Conservation (phyloP, 1,139 yeast species). For the Hyphopichia khmerensis region DNA sequence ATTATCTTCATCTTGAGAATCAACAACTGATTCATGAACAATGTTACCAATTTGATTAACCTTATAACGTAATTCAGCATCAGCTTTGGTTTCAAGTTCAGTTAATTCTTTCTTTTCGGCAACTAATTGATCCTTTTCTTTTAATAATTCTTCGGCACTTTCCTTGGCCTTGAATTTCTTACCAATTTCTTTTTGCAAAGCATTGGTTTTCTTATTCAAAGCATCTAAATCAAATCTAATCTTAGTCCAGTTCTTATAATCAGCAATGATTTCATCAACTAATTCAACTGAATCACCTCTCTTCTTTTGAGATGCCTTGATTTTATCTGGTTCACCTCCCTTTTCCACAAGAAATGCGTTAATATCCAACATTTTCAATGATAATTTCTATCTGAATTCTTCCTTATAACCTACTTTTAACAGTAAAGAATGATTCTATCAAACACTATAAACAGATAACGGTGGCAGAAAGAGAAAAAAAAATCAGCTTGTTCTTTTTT, state of each 20-base stretch:
- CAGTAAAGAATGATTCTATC: too few relatives aligned
- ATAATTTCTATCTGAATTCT: too few relatives aligned
- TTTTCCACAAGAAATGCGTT: constrained; percentile 88
- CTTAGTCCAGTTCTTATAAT: constrained; percentile 89
- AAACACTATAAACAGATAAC: too few relatives aligned
- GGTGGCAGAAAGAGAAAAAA: background rate
- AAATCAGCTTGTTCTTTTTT: background rate
- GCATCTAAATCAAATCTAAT: constrained; percentile 91
- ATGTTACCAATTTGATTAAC: constrained; percentile 91
- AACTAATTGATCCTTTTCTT: constrained; percentile 73
- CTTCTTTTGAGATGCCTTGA: constrained; percentile 85
- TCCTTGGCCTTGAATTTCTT: constrained; percentile 90
- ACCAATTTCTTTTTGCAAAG: constrained; percentile 90
- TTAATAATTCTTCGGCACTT: constrained; percentile 82
- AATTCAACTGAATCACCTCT: constrained; percentile 94
- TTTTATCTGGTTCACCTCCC: constrained; percentile 92
- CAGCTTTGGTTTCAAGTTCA: constrained; percentile 76
- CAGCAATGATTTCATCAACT: constrained; percentile 91
- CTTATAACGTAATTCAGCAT: constrained; percentile 68
- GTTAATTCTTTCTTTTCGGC: constrained; percentile 66
- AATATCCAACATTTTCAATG: constrained; percentile 79
- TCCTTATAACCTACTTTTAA: too few relatives aligned
- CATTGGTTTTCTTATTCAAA: constrained; percentile 81
- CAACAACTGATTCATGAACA: constrained; percentile 88
- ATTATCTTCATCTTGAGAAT: constrained; percentile 84